Percentiles rank a stretch among this genome's conserved stretches.
Conservation (phyloP, 2,329 filamentous ascomycete species). For the Colletotrichum somersetense region DNA sequence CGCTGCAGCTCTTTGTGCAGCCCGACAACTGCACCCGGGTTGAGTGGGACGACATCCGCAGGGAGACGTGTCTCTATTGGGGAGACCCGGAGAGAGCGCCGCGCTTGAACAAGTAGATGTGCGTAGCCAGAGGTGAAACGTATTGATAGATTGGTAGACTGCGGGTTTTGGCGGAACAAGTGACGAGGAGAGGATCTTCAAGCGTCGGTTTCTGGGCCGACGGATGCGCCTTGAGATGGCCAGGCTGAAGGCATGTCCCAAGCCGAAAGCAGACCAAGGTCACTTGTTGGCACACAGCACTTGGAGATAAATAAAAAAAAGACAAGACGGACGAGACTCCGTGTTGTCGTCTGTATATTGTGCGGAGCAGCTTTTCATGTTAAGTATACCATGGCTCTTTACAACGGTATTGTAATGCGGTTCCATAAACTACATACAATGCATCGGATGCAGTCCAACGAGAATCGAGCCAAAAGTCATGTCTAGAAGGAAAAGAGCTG, state of each 20-base stretch:
- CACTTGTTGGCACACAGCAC: conserved; percentile 65
- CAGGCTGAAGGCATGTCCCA: too few relatives aligned
- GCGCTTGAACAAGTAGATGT: conserved; percentile 51
- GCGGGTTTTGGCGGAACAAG: not conserved
- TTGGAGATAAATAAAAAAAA: too few relatives aligned
- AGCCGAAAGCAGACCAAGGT: too few relatives aligned
- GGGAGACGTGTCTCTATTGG: conserved; percentile 52
- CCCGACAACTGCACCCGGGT: conserved; percentile 47
- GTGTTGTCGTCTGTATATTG: not conserved
- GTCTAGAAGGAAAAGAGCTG: not conserved
- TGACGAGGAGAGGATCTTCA: not conserved
- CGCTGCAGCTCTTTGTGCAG: conserved; percentile 51
- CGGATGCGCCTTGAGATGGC: not conserved
- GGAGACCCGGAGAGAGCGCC: conserved; percentile 51
- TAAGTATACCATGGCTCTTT: not conserved
- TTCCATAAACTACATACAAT: too few relatives aligned
- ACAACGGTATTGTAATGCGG: not conserved
- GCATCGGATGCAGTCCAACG: too few relatives aligned
- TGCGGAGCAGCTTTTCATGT: not conserved
- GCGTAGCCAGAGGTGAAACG: too few relatives aligned
- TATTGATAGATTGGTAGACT: not conserved
- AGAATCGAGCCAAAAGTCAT: too few relatives aligned
- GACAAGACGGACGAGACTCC: not conserved
- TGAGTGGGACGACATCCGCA: conserved; percentile 51
- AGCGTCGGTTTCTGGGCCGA: not conserved